phyloP scores from a whole-genome alignment of 2,329 filamentous ascomycete genomes.

The Colletotrichum neosansevieriae region DNA sequence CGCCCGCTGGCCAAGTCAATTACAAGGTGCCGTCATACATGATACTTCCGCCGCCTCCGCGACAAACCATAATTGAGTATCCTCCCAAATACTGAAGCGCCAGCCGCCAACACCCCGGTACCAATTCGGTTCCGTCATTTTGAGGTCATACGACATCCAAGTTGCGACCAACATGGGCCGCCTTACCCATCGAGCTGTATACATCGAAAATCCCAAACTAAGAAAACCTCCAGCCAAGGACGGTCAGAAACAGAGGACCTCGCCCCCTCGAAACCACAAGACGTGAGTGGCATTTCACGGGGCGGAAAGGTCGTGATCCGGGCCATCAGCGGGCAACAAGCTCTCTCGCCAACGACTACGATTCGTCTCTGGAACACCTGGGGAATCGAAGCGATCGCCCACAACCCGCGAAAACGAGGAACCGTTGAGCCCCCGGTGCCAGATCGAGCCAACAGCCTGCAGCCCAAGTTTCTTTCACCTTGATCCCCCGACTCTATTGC shows the following conservation, averaged over 20 bases:
- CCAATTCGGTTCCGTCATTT: conserved; percentile 9
- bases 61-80: conserved; percentile 24
- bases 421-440: conserved; percentile 18
- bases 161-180: conserved; percentile 12
- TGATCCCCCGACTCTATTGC: conserved; percentile 4
- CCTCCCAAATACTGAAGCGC: conserved; percentile 1
- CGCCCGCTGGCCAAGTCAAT: conserved; percentile 6
- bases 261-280: conserved; percentile 6
- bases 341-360: background rate
- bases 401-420: conserved; percentile 7
- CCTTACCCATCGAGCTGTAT: conserved; percentile 18
- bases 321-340: conserved; percentile 1
- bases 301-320: conserved; percentile 32
- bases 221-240: conserved; percentile 29
- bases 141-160: conserved; percentile 1
- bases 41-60: background rate
- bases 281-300: conserved; percentile 18
- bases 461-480: conserved; percentile 4
- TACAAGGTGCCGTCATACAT: background rate
- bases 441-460: conserved; percentile 15
- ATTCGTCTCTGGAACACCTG: conserved; percentile 3
- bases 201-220: background rate
- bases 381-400: conserved; percentile 22
- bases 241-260: conserved; percentile 21
- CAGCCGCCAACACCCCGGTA: background rate